A percentile compares a stretch with the other conserved stretches of the same genome.
Evolutionary conservation across 2,329 filamentous ascomycete genomes (phyloP).

Genomic region (Ceratocystis diversiconidia): DNA sequence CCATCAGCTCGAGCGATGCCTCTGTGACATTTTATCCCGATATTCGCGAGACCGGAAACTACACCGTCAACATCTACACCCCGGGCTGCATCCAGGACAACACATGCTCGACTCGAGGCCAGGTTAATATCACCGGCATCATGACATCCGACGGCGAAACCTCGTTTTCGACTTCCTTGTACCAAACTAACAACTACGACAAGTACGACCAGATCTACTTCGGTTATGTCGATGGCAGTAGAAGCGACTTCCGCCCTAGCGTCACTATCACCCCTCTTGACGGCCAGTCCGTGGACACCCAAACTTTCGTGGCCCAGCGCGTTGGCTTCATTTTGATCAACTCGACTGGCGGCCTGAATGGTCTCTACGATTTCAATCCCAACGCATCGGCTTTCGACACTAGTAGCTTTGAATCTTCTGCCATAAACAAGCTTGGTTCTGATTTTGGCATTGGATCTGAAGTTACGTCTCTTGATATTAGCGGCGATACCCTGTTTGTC

Average conservation of each 20-base stretch:
- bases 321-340: slow-evolving; percentile 63
- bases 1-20: slow-evolving; percentile 43
- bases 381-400: slow-evolving; percentile 32
- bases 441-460: slow-evolving; percentile 52
- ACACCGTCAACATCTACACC: slow-evolving; percentile 81
- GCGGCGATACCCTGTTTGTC: slow-evolving; percentile 54
- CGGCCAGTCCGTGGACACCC: slow-evolving; percentile 44
- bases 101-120: slow-evolving; percentile 61
- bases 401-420: slow-evolving; percentile 53
- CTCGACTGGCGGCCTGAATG: slow-evolving; percentile 70
- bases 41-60: slow-evolving; percentile 79
- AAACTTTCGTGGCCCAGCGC: slow-evolving; percentile 79
- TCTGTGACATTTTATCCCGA: slow-evolving; percentile 70
- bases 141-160: slow-evolving; percentile 41
- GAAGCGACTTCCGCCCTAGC: slow-evolving; percentile 58
- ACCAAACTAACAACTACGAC: slow-evolving; percentile 88
- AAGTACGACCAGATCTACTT: slow-evolving; percentile 92
- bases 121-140: slow-evolving; percentile 64
- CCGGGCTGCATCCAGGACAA: slow-evolving; percentile 75
- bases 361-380: slow-evolving; percentile 79
- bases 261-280: slow-evolving; percentile 61
- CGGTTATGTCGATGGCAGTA: slow-evolving; percentile 66
- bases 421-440: slow-evolving; percentile 62
- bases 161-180: slow-evolving; percentile 47
- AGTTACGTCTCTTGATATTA: slow-evolving; percentile 53